Conservation (phyloP, 306 rosid genomes). For the Lathyrus oleraceus region DNA sequence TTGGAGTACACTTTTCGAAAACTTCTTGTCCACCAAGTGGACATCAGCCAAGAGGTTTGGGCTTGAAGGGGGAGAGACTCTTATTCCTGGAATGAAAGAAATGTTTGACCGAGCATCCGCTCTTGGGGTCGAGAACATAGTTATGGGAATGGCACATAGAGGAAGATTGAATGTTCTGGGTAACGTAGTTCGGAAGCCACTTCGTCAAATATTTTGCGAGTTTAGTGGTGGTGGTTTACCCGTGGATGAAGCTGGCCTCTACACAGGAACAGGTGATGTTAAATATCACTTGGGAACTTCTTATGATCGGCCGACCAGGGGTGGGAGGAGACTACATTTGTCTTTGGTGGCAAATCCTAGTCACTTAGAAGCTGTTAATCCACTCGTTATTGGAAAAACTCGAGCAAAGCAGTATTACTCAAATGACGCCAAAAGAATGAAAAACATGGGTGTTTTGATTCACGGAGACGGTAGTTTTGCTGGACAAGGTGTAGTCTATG, state of each 20-base stretch:
- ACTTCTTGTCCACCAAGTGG: conserved; percentile 94
- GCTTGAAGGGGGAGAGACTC: conserved; percentile 90
- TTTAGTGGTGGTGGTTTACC: conserved; percentile 91
- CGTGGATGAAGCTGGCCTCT: conserved; percentile 75
- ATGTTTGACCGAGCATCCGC: conserved; percentile 88
- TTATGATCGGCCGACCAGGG: conserved; percentile 91
- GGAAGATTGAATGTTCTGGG: conserved; percentile 94
- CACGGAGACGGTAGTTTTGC: conserved; percentile 99
- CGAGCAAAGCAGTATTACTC: conserved; percentile 91
- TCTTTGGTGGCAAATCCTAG: conserved; percentile 93
- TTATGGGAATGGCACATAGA: conserved; percentile 91
- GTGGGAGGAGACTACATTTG: conserved; percentile 85
- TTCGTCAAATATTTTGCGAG: conserved; percentile 84
- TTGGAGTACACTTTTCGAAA: conserved; percentile 94
- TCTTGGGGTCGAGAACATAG: conserved; percentile 92
- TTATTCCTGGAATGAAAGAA: conserved; percentile 96
- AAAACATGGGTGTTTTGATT: conserved; percentile 80
- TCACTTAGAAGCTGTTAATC: conserved; percentile 95
- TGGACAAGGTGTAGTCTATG: conserved; percentile 96
- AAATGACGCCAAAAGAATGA: conserved; percentile 65
- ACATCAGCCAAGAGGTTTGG: conserved; percentile 91
- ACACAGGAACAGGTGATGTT: conserved; percentile 98
- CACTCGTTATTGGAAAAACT: conserved; percentile 87
- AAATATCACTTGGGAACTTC: conserved; percentile 95
- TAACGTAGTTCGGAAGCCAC: conserved; percentile 88